Evolutionary conservation across 2,329 filamentous ascomycete species (phyloP).

Genomic region (Clarireedia homoeocarpa): DNA sequence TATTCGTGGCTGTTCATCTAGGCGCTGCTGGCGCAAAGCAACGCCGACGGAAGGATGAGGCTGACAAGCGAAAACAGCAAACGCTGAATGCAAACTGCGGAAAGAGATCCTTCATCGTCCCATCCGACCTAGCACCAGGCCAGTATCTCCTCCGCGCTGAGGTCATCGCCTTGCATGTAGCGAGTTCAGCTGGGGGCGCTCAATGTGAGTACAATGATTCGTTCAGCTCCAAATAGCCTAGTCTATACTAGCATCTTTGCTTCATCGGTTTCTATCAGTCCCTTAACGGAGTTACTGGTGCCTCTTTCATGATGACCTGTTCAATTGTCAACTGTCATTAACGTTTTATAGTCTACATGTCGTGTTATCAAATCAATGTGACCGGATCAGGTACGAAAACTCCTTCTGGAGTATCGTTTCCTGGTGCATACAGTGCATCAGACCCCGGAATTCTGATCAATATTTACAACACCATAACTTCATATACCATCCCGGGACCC

Average conservation of each 20-base stretch:
- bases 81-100: constrained; percentile 33
- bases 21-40: not conserved
- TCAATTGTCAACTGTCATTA: no score
- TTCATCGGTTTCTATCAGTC: no score
- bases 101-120: constrained; percentile 42
- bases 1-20: not conserved
- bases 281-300: no score
- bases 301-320: no score
- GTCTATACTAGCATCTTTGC: no score
- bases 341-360: constrained; percentile 26
- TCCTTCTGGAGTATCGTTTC: not conserved
- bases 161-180: constrained; percentile 46
- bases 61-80: constrained; percentile 6
- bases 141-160: constrained; percentile 49
- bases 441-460: constrained; percentile 42
- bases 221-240: no score
- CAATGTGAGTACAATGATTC: constrained; percentile 19
- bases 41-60: not conserved
- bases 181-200: constrained; percentile 31
- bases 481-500: constrained; percentile 28
- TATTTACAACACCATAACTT: constrained; percentile 28
- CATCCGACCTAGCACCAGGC: constrained; percentile 43
- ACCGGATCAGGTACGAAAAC: not conserved
- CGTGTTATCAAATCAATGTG: constrained; percentile 22
- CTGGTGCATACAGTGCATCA: constrained; percentile 11